Conservation (phyloP, 2,329 filamentous ascomycete genomes). For the Pseudocercospora cruenta region DNA sequence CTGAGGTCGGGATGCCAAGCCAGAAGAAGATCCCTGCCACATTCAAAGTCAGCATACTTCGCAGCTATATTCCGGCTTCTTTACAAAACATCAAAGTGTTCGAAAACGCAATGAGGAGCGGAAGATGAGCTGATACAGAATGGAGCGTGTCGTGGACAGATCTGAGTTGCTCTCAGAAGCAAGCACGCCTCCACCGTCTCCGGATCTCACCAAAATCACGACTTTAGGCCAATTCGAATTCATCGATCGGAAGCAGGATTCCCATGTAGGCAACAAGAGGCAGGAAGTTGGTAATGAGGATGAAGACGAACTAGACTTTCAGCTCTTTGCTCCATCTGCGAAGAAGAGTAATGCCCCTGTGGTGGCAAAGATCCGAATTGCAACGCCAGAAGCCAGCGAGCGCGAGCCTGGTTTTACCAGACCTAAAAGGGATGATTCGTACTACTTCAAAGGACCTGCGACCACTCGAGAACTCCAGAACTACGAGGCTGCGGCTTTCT, state of each 20-base stretch:
- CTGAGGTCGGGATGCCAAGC: neutral
- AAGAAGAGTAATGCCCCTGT: neutral
- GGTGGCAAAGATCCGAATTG: constrained; percentile 29
- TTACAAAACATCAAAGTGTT: no score
- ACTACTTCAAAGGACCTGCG: constrained; percentile 25
- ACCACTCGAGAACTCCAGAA: constrained; percentile 9
- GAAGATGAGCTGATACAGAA: neutral
- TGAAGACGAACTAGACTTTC: constrained; percentile 27
- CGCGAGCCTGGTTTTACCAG: constrained; percentile 25
- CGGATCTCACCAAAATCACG: constrained; percentile 12
- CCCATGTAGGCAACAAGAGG: neutral
- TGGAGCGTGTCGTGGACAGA: constrained; percentile 28
- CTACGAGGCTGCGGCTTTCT: constrained; percentile 22
- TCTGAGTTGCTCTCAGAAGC: constrained; percentile 25
- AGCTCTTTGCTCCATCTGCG: constrained; percentile 25
- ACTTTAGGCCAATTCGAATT: constrained; percentile 24
- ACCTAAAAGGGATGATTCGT: constrained; percentile 18
- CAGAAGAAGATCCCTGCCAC: neutral
- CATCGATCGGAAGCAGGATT: constrained; percentile 16
- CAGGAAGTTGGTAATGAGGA: neutral
- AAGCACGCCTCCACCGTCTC: constrained; percentile 18
- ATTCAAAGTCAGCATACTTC: neutral
- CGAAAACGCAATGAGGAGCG: neutral
- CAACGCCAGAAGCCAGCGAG: constrained; percentile 24
- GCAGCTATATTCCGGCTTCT: no score